These are phyloP conservation scores for Ophiobolus disseminans DNA, from an alignment of 2,329 filamentous ascomycete species.

Conservation along the genomic window DNA sequence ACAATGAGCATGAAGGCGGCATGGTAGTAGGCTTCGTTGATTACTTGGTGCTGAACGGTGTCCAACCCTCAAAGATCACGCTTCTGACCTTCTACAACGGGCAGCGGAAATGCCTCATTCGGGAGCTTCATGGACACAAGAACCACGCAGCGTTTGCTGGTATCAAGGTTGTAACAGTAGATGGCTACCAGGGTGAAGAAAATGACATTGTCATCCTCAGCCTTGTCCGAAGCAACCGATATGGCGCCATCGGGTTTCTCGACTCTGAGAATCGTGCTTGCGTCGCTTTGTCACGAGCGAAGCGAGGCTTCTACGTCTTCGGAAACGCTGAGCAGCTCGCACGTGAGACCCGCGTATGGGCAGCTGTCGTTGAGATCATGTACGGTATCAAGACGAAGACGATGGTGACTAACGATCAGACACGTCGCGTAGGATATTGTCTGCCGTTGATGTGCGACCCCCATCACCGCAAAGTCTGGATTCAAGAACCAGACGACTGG, in stretches of 20 bases:
- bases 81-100: conserved; percentile 89
- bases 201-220: conserved; percentile 85
- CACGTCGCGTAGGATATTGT: conserved; percentile 54
- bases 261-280: conserved; percentile 68
- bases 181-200: conserved; percentile 87
- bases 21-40: conserved; percentile 77
- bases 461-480: conserved; percentile 61
- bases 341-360: conserved; percentile 59
- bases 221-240: conserved; percentile 72
- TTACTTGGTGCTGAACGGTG: conserved; percentile 74
- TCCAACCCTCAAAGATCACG: conserved; percentile 69
- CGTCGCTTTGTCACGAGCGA: conserved; percentile 73
- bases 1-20: conserved; percentile 74
- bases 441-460: conserved; percentile 70
- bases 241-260: conserved; percentile 74
- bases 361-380: conserved; percentile 58
- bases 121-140: conserved; percentile 52
- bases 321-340: conserved; percentile 70
- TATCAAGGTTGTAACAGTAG: conserved; percentile 77
- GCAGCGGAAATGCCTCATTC: conserved; percentile 72
- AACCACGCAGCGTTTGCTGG: conserved; percentile 44
- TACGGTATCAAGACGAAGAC: conserved; percentile 47
- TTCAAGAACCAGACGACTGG: conserved; percentile 51
- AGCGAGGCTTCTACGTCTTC: conserved; percentile 82
- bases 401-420: conserved; percentile 28